phyloP scores from a whole-genome alignment of 352 stramenopile genomes.

The Phytopythium aichiense region DNA sequence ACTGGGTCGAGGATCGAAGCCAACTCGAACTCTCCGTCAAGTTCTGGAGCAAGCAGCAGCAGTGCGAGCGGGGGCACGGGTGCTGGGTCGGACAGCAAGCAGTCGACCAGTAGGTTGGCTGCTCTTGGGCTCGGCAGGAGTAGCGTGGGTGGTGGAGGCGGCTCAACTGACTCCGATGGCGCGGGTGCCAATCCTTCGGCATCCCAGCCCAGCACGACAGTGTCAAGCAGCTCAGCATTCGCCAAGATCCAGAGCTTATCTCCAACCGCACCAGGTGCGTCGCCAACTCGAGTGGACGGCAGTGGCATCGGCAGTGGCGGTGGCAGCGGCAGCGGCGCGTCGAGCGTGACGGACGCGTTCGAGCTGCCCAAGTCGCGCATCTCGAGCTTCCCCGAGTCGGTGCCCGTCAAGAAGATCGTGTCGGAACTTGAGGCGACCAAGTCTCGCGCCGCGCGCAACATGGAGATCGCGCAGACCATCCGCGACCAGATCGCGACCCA shows the following conservation, averaged over 20 bases:
- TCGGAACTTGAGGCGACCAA: slow-evolving; percentile 65
- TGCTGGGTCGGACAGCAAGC: not conserved
- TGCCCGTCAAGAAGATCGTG: slow-evolving; percentile 61
- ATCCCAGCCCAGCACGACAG: not conserved
- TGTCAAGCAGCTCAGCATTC: not conserved
- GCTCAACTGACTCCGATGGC: slow-evolving; percentile 1
- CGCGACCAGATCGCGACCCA: slow-evolving; percentile 47
- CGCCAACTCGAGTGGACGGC: not conserved
- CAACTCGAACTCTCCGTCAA: not conserved
- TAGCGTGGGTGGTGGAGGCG: slow-evolving; percentile 1
- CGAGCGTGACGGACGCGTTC: slow-evolving; percentile 16
- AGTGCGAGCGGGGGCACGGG: not conserved
- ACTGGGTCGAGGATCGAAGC: not conserved
- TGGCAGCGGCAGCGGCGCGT: slow-evolving; percentile 12
- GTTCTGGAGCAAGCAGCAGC: not conserved
- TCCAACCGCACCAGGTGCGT: slow-evolving; percentile 17
- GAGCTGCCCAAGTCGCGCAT: slow-evolving; percentile 45
- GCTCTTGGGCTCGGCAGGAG: not conserved
- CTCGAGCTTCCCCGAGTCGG: slow-evolving; percentile 57
- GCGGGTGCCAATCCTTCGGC: slow-evolving; percentile 5
- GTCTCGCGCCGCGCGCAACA: slow-evolving; percentile 45
- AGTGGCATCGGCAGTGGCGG: not conserved
- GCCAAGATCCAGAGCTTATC: slow-evolving; percentile 48
- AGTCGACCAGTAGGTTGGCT: not conserved
- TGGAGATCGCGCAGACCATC: slow-evolving; percentile 64